Conservation (phyloP, 108 stramenopile genomes). For the Skeletonema potamos region DNA sequence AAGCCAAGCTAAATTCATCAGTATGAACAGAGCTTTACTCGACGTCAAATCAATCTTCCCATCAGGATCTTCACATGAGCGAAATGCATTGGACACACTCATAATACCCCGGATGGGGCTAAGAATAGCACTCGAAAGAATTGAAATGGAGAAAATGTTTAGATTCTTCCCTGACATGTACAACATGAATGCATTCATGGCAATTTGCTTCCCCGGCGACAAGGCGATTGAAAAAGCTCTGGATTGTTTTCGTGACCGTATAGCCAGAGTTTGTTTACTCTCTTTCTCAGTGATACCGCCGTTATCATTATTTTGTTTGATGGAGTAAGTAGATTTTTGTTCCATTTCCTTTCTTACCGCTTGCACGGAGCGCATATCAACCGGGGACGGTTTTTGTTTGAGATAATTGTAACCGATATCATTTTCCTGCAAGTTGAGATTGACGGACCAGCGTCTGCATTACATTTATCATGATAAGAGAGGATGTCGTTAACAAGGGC, state of each 20-base stretch:
- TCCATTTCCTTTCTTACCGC: constrained; percentile 37
- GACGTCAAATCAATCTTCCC: constrained; percentile 68
- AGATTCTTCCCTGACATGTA: constrained; percentile 93
- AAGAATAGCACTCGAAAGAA: constrained; percentile 83
- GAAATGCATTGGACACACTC: constrained; percentile 60
- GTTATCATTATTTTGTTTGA: constrained; percentile 32
- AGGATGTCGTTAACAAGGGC: background rate
- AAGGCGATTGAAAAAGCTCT: constrained; percentile 88
- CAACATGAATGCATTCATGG: constrained; percentile 96
- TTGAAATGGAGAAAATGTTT: constrained; percentile 92
- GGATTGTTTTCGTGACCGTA: constrained; percentile 57
- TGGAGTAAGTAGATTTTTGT: constrained; percentile 30
- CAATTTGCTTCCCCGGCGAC: constrained; percentile 83
- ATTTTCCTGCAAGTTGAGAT: constrained; percentile 51
- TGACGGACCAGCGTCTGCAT: constrained; percentile 51
- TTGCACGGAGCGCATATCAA: constrained; percentile 41
- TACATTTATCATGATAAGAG: background rate
- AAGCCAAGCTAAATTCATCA: constrained; percentile 87
- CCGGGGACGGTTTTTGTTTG: constrained; percentile 29
- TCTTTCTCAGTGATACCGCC: constrained; percentile 25
- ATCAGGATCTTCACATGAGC: constrained; percentile 57
- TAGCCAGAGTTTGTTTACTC: constrained; percentile 51
- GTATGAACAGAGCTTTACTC: constrained; percentile 78
- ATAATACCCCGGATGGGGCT: constrained; percentile 82
- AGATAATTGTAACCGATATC: constrained; percentile 45